Conservation (phyloP, 257 asterid genomes). For the Scutellaria baicalensis region DNA sequence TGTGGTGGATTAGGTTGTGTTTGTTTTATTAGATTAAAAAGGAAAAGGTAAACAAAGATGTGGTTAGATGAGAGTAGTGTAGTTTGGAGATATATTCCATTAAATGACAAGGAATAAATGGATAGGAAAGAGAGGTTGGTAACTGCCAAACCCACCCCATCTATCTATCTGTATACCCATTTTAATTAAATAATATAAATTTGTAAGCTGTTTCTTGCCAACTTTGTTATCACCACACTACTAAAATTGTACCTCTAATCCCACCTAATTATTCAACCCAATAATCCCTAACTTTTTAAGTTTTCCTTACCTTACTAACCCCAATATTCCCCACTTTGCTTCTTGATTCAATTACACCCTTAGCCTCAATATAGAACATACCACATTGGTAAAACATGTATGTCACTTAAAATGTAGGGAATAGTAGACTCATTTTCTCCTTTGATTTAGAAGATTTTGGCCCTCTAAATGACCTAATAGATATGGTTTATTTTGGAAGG, state of each 20-base stretch:
- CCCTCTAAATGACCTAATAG: too few relatives aligned
- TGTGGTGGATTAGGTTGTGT: constrained; percentile 58
- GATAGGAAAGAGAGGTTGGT: constrained; percentile 55
- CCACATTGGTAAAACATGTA: not conserved
- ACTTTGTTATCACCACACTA: constrained; percentile 7
- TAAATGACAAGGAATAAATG: constrained; percentile 43
- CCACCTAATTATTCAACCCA: constrained; percentile 39
- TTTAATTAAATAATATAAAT: not conserved
- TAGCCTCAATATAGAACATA: not conserved
- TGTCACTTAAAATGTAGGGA: too few relatives aligned
- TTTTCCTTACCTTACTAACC: constrained; percentile 29
- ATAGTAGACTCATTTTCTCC: too few relatives aligned
- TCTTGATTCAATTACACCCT: not conserved
- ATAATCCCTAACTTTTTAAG: constrained; percentile 17
- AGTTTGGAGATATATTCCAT: constrained; percentile 32
- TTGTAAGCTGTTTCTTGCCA: constrained; percentile 8
- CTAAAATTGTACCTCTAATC: constrained; percentile 25
- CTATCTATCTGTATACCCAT: constrained; percentile 13
- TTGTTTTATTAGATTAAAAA: constrained; percentile 10
- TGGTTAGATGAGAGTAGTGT: constrained; percentile 8
- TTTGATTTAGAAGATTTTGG: too few relatives aligned
- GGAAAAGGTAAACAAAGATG: not conserved
- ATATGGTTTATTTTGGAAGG: too few relatives aligned
- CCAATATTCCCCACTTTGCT: not conserved
- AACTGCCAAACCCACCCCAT: constrained; percentile 39